Evolutionary conservation across 139 green algal species (phyloP).

Genomic region (Tetraselmis chui): DNA sequence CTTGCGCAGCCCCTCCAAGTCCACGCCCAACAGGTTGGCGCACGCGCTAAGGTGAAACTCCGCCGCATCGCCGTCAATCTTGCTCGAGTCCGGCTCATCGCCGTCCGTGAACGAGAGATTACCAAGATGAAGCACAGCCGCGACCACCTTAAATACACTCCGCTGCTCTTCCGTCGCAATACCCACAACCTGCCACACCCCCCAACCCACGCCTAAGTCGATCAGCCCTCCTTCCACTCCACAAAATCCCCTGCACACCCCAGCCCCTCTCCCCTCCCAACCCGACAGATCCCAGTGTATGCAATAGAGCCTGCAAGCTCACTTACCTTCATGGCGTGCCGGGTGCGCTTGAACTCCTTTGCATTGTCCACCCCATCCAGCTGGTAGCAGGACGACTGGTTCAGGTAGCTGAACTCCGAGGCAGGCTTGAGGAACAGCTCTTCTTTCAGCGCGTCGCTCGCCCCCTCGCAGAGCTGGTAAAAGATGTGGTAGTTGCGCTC

Average conservation of each 20-base stretch:
- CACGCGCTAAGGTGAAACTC: conserved; percentile 36
- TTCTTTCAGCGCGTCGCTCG: conserved; percentile 52
- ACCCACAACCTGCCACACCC: conserved; percentile 21
- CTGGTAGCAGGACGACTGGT: conserved; percentile 78
- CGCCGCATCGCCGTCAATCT: conserved; percentile 11
- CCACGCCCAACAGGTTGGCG: conserved; percentile 69
- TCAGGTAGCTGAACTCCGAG: conserved; percentile 80
- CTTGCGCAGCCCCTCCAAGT: conserved; percentile 58
- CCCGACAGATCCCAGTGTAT: too few species aligned
- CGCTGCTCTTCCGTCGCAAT: conserved; percentile 42
- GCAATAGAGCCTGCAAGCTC: too few species aligned
- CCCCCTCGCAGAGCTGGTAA: conserved; percentile 96
- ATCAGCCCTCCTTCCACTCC: not conserved
- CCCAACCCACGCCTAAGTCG: not conserved
- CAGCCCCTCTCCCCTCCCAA: not conserved
- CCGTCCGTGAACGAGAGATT: conserved; percentile 76
- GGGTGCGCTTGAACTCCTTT: conserved; percentile 81
- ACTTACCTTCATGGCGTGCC: conserved; percentile 77
- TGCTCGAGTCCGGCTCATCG: conserved; percentile 29
- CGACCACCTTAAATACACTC: conserved; percentile 74
- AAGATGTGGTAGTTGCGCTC: conserved; percentile 99
- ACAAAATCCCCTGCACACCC: not conserved
- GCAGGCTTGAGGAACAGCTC: conserved; percentile 54
- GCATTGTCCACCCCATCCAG: conserved; percentile 79
- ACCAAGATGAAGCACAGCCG: conserved; percentile 92